Evolutionary conservation across 2,329 filamentous ascomycete genomes (phyloP).

Genomic region (Sclerotinia sclerotiorum): DNA sequence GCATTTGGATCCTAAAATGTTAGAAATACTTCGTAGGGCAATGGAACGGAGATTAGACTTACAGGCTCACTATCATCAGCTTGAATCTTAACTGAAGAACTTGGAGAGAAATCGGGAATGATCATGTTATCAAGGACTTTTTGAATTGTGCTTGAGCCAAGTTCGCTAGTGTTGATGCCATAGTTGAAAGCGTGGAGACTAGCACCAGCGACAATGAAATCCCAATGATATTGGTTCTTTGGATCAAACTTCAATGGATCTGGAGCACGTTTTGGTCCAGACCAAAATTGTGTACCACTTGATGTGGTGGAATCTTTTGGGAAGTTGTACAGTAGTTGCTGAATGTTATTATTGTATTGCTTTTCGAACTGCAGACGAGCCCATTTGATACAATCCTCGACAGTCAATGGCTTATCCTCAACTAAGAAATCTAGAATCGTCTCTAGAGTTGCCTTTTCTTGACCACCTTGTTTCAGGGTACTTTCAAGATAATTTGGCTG

Average conservation of each 20-base stretch:
- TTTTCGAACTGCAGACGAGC: constrained; percentile 91
- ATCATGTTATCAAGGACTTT: constrained; percentile 89
- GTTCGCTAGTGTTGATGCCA: constrained; percentile 81
- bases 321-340: constrained; percentile 95
- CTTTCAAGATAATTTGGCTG: constrained; percentile 87
- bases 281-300: constrained; percentile 92
- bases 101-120: constrained; percentile 89
- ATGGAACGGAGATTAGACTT: constrained; percentile 41
- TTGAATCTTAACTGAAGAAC: constrained; percentile 91
- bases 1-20: constrained; percentile 66
- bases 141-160: constrained; percentile 69
- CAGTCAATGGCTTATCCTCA: constrained; percentile 84
- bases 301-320: constrained; percentile 90
- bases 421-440: constrained; percentile 87
- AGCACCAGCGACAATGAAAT: constrained; percentile 82
- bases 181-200: constrained; percentile 98
- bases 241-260: constrained; percentile 87
- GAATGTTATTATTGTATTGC: constrained; percentile 95
- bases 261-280: constrained; percentile 93
- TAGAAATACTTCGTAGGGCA: constrained; percentile 28
- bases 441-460: constrained; percentile 91
- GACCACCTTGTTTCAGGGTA: constrained; percentile 87
- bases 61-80: constrained; percentile 89
- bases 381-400: constrained; percentile 97
- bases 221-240: constrained; percentile 80